These are phyloP conservation scores for Trichosporon faecale DNA, from an alignment of 1,284 basidiomycete genomes.

Conservation along the genomic window DNA sequence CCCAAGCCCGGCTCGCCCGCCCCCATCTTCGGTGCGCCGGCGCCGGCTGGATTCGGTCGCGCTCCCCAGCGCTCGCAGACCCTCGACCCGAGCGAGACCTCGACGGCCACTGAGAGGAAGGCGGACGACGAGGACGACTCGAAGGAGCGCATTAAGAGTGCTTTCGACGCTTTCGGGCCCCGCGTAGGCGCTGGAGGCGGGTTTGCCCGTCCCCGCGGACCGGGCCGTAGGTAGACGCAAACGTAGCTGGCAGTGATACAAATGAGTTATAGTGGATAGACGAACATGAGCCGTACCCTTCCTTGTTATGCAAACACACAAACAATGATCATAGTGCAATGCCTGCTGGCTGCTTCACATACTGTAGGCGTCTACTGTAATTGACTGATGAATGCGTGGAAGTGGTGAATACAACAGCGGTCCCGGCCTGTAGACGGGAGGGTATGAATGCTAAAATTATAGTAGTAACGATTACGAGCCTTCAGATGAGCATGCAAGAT, in stretches of 20 bases:
- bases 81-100: constrained; percentile 27
- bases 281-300: not conserved
- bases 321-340: not conserved
- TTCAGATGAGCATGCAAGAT: not conserved
- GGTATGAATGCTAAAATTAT: not conserved
- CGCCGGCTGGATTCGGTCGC: constrained; percentile 19
- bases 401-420: not conserved
- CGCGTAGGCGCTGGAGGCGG: constrained; percentile 39
- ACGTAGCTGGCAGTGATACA: too few species aligned
- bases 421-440: not conserved
- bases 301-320: not conserved
- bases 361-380: not conserved
- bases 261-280: not conserved
- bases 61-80: constrained; percentile 8
- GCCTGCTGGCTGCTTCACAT: constrained; percentile 1
- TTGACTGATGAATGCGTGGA: not conserved
- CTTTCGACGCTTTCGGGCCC: constrained; percentile 51
- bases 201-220: constrained; percentile 48
- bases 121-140: constrained; percentile 41
- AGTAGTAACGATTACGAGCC: not conserved
- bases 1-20: constrained; percentile 19
- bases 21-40: constrained; percentile 25
- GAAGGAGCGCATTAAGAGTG: constrained; percentile 41
- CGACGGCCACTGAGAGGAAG: constrained; percentile 14
- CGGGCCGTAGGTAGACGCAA: constrained; percentile 35